Evolutionary conservation across 257 asterid genomes (phyloP).

Genomic region (Hygrophila difformis): DNA sequence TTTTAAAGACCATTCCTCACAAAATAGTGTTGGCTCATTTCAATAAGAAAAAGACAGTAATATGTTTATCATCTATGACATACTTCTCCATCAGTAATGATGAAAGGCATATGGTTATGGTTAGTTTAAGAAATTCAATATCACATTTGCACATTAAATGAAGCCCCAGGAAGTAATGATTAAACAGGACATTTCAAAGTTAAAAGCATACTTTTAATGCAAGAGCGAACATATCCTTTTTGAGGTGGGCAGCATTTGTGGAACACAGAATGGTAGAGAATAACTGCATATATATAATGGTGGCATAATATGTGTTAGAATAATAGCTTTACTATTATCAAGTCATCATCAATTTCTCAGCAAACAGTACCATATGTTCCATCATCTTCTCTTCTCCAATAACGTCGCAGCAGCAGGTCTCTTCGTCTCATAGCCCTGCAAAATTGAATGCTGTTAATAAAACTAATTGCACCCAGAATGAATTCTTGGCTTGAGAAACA

Average conservation of each 20-base stretch:
- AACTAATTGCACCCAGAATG: constrained; percentile 7
- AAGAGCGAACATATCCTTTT: constrained; percentile 70
- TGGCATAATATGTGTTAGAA: constrained; percentile 5
- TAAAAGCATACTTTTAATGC: constrained; percentile 77
- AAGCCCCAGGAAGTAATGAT: neutral
- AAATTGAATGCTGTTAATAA: constrained; percentile 15
- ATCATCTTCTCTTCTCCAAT: constrained; percentile 97
- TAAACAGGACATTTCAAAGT: constrained; percentile 10
- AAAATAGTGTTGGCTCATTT: no score
- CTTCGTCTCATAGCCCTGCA: constrained; percentile 82
- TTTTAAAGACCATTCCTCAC: neutral
- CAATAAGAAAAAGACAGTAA: no score
- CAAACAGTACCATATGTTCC: constrained; percentile 74
- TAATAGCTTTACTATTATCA: neutral
- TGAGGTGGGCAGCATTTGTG: constrained; percentile 72
- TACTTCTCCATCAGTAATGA: neutral
- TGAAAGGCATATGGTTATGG: neutral
- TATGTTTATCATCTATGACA: no score
- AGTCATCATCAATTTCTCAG: neutral
- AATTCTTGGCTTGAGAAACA: constrained; percentile 1
- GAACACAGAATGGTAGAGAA: constrained; percentile 81
- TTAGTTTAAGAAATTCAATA: neutral
- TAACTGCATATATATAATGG: constrained; percentile 51
- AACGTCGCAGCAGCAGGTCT: constrained; percentile 72
- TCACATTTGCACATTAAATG: constrained; percentile 2